phyloP scores from a whole-genome alignment of 1,284 basidiomycete genomes.

The Tilletia caries region DNA sequence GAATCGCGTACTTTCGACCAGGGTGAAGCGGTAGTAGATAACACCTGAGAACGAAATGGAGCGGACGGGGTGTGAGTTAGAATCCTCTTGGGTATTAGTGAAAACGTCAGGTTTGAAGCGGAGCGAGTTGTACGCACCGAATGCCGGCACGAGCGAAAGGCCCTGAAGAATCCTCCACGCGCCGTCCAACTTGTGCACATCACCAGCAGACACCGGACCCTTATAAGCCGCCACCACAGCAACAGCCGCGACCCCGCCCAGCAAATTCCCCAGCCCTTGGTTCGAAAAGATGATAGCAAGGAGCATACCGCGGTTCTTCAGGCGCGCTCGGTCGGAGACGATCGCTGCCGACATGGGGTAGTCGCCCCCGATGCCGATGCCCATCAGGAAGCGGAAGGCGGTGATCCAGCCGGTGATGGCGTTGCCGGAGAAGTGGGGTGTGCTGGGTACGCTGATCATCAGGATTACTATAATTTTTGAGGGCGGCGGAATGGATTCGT shows the following conservation, averaged over 20 bases:
- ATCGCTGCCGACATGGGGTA: conserved; percentile 61
- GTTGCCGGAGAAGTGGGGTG: conserved; percentile 20
- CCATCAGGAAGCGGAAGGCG: conserved; percentile 14
- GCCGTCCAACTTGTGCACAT: conserved; percentile 43
- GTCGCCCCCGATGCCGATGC: conserved; percentile 66
- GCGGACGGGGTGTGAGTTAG: too few species aligned
- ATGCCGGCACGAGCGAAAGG: conserved; percentile 41
- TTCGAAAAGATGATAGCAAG: conserved; percentile 56
- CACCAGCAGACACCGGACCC: conserved; percentile 42
- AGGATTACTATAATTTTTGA: neutral
- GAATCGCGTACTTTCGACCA: conserved; percentile 66
- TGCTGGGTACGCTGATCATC: conserved; percentile 8
- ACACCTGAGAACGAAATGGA: conserved; percentile 24
- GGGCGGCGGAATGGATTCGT: neutral
- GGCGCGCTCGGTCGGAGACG: conserved; percentile 36
- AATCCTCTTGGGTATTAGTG: neutral
- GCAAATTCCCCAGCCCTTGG: conserved; percentile 40
- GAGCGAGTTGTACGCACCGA: conserved; percentile 57
- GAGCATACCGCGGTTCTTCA: conserved; percentile 42
- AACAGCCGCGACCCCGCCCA: conserved; percentile 66
- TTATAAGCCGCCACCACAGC: conserved; percentile 71
- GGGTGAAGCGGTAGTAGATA: conserved; percentile 59
- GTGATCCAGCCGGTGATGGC: conserved; percentile 14
- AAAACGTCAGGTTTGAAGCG: conserved; percentile 60
- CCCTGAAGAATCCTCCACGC: conserved; percentile 54